These are phyloP conservation scores for Fraxinus platypoda DNA, from an alignment of 305 asterid species.

Conservation along the genomic window DNA sequence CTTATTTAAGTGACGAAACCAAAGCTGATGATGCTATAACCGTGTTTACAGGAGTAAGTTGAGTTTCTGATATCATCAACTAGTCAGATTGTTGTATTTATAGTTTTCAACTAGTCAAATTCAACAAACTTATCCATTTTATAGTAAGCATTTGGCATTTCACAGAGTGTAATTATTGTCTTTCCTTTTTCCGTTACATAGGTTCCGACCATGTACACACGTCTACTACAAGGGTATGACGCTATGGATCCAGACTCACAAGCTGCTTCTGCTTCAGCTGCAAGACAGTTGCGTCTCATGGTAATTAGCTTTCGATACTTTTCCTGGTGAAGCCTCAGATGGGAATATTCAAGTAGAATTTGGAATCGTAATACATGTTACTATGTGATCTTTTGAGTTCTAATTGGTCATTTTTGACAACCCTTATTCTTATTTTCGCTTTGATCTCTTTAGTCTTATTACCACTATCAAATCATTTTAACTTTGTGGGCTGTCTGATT, in stretches of 20 bases:
- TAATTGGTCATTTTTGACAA: not conserved
- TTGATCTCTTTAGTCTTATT: constrained; percentile 2
- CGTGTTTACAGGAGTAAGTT: constrained; percentile 90
- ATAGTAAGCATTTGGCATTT: not conserved
- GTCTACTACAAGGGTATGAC: constrained; percentile 90
- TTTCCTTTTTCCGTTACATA: constrained; percentile 22
- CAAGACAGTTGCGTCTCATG: constrained; percentile 83
- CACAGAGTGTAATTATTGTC: not conserved
- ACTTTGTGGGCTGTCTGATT: constrained; percentile 14
- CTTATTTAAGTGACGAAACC: constrained; percentile 61
- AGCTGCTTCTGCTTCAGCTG: constrained; percentile 71
- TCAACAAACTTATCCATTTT: constrained; percentile 8
- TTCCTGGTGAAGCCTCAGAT: constrained; percentile 15
- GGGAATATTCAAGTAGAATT: not conserved
- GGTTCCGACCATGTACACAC: constrained; percentile 97
- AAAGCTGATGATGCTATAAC: constrained; percentile 66
- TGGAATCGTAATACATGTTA: not conserved
- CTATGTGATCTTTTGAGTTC: not conserved
- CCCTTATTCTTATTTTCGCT: not conserved
- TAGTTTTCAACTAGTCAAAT: not conserved
- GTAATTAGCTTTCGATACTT: constrained; percentile 41
- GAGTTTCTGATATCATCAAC: not conserved
- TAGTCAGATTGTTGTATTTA: not conserved
- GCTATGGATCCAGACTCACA: constrained; percentile 76
- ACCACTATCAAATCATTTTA: constrained; percentile 6